A percentile compares a stretch with the other conserved stretches of the same genome.
Evolutionary conservation across 805 yeast genomes (phyloP).

Genomic region (Hanseniaspora occidentalis): DNA sequence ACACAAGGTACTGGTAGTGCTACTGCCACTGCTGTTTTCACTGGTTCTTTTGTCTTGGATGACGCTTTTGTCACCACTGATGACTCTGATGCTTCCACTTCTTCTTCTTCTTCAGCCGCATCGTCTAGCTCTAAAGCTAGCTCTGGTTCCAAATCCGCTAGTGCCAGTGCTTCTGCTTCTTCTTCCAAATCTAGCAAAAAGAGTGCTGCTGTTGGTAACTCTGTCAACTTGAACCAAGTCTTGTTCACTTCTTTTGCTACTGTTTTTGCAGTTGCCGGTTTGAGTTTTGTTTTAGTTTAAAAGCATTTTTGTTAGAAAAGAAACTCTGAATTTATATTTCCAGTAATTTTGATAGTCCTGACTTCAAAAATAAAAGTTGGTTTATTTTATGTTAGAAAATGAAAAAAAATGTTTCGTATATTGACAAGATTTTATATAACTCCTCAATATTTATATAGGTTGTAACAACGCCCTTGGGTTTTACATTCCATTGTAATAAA

Average conservation of each 20-base stretch:
- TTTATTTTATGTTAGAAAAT: not conserved
- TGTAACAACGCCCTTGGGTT: not conserved
- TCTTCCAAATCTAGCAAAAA: slow-evolving; percentile 14
- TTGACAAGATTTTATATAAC: not conserved
- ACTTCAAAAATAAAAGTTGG: not conserved
- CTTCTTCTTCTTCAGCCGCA: slow-evolving; percentile 11
- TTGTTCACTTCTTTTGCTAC: slow-evolving; percentile 22
- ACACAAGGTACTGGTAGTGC: slow-evolving; percentile 38
- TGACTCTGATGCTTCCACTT: slow-evolving; percentile 11
- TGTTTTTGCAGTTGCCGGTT: slow-evolving; percentile 26
- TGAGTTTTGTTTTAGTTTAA: slow-evolving; percentile 26
- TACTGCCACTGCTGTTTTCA: slow-evolving; percentile 21
- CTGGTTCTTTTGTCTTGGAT: slow-evolving; percentile 17
- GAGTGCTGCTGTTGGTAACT: slow-evolving; percentile 20
- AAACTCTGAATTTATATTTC: too few species aligned
- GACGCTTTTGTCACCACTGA: slow-evolving; percentile 10
- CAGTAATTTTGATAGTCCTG: too few species aligned
- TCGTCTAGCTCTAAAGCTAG: slow-evolving; percentile 9
- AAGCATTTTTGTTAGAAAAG: too few species aligned
- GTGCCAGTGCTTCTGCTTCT: slow-evolving; percentile 12
- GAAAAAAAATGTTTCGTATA: not conserved
- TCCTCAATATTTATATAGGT: not conserved
- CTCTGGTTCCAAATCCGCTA: slow-evolving; percentile 5
- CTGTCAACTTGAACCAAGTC: slow-evolving; percentile 19
- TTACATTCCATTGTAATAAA: not conserved